Percentiles rank a stretch among this genome's conserved stretches.
Conservation (phyloP, 495 filamentous ascomycete species). For the Daldinia caldariorum region DNA sequence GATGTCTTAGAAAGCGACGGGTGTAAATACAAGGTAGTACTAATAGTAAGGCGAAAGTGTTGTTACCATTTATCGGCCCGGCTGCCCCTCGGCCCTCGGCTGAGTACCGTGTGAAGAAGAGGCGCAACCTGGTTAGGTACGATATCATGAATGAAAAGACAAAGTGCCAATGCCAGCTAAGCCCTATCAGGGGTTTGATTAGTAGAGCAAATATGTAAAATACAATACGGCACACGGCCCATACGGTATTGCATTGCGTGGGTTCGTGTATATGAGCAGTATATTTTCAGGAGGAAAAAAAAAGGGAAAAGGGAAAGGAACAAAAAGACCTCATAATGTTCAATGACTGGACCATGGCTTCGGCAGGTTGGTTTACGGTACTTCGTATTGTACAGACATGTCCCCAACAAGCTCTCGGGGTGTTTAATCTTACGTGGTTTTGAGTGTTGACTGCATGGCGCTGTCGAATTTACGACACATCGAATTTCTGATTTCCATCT, state of each 20-base stretch:
- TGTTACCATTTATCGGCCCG: slow-evolving; percentile 23
- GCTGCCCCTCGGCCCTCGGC: slow-evolving; percentile 8
- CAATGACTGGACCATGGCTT: slow-evolving; percentile 34
- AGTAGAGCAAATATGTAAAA: neutral
- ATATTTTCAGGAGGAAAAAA: too few relatives aligned
- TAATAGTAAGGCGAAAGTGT: slow-evolving; percentile 21
- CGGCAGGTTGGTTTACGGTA: slow-evolving; percentile 27
- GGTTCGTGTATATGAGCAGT: too few relatives aligned
- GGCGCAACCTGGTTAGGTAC: neutral
- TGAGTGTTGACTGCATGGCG: slow-evolving; percentile 11
- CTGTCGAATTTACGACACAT: slow-evolving; percentile 27
- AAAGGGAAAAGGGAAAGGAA: neutral
- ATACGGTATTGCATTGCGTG: neutral
- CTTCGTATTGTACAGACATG: neutral
- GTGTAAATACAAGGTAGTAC: slow-evolving; percentile 7
- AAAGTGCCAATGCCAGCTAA: neutral
- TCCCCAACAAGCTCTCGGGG: slow-evolving; percentile 15
- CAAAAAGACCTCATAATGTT: slow-evolving; percentile 7
- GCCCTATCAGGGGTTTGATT: slow-evolving; percentile 16
- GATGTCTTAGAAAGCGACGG: slow-evolving; percentile 30
- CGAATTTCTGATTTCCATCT: slow-evolving; percentile 33
- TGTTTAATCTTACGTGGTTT: slow-evolving; percentile 2
- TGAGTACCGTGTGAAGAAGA: neutral
- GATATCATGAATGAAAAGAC: slow-evolving; percentile 3
- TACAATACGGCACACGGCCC: neutral